phyloP scores from a whole-genome alignment of 257 asterid genomes.

The Solanum arcanum region DNA sequence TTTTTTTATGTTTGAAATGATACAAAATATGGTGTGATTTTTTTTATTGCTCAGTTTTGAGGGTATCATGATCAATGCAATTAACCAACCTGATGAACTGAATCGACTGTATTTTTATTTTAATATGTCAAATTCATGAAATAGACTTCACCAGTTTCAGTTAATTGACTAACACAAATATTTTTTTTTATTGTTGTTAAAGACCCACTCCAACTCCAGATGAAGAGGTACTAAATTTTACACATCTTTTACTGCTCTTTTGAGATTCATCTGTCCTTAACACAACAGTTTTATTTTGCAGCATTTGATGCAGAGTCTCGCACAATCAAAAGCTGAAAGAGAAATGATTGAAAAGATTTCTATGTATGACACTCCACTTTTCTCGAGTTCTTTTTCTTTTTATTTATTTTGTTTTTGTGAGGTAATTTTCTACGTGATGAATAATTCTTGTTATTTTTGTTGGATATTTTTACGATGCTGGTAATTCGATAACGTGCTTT shows the following conservation, averaged over 20 bases:
- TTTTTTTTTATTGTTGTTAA: neutral
- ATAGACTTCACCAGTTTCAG: too few relatives aligned
- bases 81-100: too few relatives aligned
- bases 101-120: too few relatives aligned
- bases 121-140: too few relatives aligned
- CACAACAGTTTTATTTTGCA: constrained; percentile 2
- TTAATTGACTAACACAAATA: too few relatives aligned
- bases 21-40: too few relatives aligned
- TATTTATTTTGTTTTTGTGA: neutral
- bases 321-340: constrained; percentile 35
- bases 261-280: neutral
- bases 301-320: constrained; percentile 34
- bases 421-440: neutral
- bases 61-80: too few relatives aligned
- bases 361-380: constrained; percentile 14
- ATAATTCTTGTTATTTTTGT: neutral
- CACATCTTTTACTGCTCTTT: neutral
- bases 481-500: neutral
- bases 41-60: too few relatives aligned
- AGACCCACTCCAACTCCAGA: constrained; percentile 23
- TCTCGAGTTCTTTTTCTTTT: neutral
- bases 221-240: neutral
- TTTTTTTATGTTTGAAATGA: too few relatives aligned
- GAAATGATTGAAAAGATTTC: constrained; percentile 50
- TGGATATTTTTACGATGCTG: neutral